Evolutionary conservation across 2,329 filamentous ascomycete species (phyloP), one percentile per base, ranked within the genome.

Genomic region (Fusarium transvaalense): DNA sequence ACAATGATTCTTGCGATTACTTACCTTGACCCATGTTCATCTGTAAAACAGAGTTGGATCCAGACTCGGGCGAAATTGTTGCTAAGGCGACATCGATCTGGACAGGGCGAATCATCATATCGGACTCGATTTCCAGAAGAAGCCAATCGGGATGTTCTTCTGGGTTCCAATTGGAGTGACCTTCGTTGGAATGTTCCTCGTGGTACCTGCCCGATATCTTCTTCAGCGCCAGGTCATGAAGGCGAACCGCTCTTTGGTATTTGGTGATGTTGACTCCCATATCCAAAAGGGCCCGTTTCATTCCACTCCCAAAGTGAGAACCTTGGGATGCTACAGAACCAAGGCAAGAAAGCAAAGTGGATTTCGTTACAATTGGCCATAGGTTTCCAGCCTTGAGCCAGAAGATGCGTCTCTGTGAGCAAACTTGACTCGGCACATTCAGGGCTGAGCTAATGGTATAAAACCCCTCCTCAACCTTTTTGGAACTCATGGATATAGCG

Each of bases 21-120:
- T 72, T 74, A 78, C 85, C 85, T 78, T 89, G 83, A 0, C 89
- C 89, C 89, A 91, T 91, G 63, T 90, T 88, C 76, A 91, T 83
- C 64, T 91, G 89, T 2, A 91, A 68, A 0, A 91, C 86, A 0
- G 88, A 88, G 61, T 90, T 91, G 0, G 76, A 66, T 0, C 79
- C 77, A 0, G 85, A 86, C 0, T 70, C 56, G 0, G 89, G 89
- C 0, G 77, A 77, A 2, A 89, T 88, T 19, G 87, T 92, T 0
- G 87, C 86, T 3, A 79, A 68, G 0, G 90, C 89, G 9, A 92
- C 89, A 6, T 88, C 82, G 1, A 90, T 81, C 66, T 92, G 90
- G 4, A 86, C 84, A 0, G 82, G 78, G 0, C 90, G 84, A 53
- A 92, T 88, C 29, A 89, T 79, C 4, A 92, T 76, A 60, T 91